A percentile compares a stretch with the other conserved stretches of the same genome.
Conservation (phyloP, 1,284 basidiomycete genomes). For the Marasmius fiardii region DNA sequence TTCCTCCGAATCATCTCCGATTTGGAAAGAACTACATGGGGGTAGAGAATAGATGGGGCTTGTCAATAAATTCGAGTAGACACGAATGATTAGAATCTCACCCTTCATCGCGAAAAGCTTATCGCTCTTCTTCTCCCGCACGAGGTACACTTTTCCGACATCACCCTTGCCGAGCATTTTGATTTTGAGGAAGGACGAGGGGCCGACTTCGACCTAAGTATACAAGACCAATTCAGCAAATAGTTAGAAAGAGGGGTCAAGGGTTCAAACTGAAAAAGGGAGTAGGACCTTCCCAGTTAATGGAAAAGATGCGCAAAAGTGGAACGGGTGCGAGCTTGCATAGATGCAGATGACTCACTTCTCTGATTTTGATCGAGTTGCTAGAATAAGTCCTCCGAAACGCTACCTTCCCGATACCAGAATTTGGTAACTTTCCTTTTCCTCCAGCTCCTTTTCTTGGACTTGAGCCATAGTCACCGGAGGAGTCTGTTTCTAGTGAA, state of each 20-base stretch:
- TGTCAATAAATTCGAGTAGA: constrained; percentile 14
- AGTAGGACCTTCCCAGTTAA: too few species aligned
- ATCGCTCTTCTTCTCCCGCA: constrained; percentile 91
- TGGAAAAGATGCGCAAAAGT: too few species aligned
- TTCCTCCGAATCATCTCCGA: constrained; percentile 98
- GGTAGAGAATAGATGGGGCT: constrained; percentile 13
- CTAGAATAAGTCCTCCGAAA: constrained; percentile 96
- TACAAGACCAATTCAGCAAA: constrained; percentile 8
- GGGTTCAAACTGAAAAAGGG: too few species aligned
- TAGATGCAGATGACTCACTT: constrained; percentile 45
- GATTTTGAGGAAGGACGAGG: constrained; percentile 90
- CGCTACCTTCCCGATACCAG: constrained; percentile 52
- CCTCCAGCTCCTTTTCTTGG: constrained; percentile 41
- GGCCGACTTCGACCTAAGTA: constrained; percentile 82
- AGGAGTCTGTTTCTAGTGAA: constrained; percentile 70
- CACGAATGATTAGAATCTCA: constrained; percentile 33
- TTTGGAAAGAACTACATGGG: constrained; percentile 81
- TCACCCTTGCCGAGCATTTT: constrained; percentile 95
- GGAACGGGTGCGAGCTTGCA: too few species aligned
- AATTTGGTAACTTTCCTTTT: constrained; percentile 40
- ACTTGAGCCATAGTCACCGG: constrained; percentile 55
- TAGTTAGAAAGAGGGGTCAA: neutral
- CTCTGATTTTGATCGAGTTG: constrained; percentile 94
- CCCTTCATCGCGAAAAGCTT: constrained; percentile 98
- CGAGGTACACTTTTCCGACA: constrained; percentile 94